phyloP scores from a whole-genome alignment of 2,329 filamentous ascomycete genomes.

The Pyricularia grisea region DNA sequence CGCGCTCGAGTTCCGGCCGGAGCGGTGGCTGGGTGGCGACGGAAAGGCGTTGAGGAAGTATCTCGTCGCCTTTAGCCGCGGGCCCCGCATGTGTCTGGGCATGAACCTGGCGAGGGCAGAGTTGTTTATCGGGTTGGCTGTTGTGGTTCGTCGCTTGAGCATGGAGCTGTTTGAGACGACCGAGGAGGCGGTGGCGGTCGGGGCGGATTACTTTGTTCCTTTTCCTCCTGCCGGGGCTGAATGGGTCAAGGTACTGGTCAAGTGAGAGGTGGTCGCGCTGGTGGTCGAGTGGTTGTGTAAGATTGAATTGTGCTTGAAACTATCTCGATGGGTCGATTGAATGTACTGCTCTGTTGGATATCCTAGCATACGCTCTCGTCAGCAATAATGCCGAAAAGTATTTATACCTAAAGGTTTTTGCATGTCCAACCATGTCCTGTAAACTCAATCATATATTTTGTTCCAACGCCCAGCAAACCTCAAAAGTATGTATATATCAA shows the following conservation, averaged over 20 bases:
- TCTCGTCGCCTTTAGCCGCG: constrained; percentile 14
- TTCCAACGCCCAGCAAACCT: not conserved
- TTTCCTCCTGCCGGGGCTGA: constrained; percentile 10
- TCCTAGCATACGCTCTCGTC: not conserved
- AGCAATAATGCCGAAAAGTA: not conserved
- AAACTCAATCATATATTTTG: not conserved
- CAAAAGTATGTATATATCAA: not conserved
- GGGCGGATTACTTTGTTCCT: constrained; percentile 10
- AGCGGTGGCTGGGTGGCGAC: constrained; percentile 11
- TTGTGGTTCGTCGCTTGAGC: constrained; percentile 13
- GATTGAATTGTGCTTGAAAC: not conserved
- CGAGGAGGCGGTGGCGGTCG: constrained; percentile 12
- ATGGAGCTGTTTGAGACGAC: constrained; percentile 18
- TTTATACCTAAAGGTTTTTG: not conserved
- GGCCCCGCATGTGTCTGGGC: constrained; percentile 13
- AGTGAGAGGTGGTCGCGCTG: not conserved
- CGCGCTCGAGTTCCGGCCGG: constrained; percentile 10
- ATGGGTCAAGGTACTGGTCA: constrained; percentile 8
- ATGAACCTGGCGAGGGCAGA: constrained; percentile 17
- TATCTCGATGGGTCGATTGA: not conserved
- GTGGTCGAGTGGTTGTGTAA: not conserved
- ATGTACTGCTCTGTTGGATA: not conserved
- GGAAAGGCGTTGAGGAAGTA: constrained; percentile 11
- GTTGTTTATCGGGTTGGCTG: constrained; percentile 13
- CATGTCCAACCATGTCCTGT: not conserved